phyloP scores from a whole-genome alignment of 257 asterid species.

The Solanum ossicruentum region DNA sequence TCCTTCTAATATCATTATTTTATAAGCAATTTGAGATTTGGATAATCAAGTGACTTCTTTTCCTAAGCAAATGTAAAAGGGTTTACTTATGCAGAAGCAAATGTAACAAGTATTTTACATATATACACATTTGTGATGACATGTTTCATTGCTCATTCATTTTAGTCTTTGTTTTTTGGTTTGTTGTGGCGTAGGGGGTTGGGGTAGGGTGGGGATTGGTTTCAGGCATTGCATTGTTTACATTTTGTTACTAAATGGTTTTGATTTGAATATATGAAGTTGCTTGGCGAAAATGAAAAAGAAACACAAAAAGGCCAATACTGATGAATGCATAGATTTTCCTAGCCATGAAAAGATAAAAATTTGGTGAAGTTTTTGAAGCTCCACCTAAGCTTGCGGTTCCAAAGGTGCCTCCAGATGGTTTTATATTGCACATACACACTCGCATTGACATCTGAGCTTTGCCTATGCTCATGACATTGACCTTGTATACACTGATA shows the following conservation, averaged over 20 bases:
- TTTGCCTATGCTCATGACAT: not conserved
- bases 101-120: not conserved
- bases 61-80: not conserved
- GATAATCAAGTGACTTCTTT: not conserved
- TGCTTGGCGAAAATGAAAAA: constrained; percentile 55
- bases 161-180: not conserved
- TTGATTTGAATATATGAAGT: constrained; percentile 30
- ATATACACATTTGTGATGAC: not conserved
- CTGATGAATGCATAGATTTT: constrained; percentile 36
- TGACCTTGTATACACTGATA: not conserved
- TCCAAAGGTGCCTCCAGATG: constrained; percentile 50
- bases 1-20: not conserved
- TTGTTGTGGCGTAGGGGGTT: not conserved
- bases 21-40: not conserved
- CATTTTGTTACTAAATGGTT: not conserved
- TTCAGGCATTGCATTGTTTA: not conserved
- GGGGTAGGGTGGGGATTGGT: not conserved
- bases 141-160: not conserved
- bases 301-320: constrained; percentile 32
- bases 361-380: constrained; percentile 38
- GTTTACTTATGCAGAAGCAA: not conserved
- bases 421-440: not conserved
- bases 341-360: not conserved
- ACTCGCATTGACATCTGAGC: not conserved
- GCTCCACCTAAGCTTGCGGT: constrained; percentile 75